These are phyloP conservation scores for Vanilla planifolia DNA, from an alignment of 106 monocot genomes.

Conservation along the genomic window DNA sequence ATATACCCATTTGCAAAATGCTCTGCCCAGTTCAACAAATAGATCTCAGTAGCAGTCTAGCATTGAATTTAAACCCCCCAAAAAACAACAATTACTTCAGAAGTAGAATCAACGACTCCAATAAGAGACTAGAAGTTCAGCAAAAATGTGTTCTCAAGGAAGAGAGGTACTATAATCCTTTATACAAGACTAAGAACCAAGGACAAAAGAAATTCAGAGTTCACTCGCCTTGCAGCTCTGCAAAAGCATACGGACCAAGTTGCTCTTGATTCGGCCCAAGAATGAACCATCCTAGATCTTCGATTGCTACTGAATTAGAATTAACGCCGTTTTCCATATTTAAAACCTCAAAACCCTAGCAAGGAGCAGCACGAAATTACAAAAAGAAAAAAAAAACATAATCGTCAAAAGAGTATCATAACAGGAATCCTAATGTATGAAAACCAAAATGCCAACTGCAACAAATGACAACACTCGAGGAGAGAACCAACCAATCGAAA, in stretches of 20 bases:
- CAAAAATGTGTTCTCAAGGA: not conserved
- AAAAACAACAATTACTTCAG: not conserved
- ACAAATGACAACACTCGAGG: too few species aligned
- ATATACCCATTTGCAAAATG: conserved; percentile 79
- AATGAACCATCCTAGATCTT: conserved; percentile 69
- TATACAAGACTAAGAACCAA: not conserved
- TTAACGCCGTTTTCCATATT: conserved; percentile 22
- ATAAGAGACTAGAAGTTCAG: not conserved
- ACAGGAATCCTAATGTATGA: too few species aligned
- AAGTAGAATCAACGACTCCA: not conserved
- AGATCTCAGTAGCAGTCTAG: conserved; percentile 17
- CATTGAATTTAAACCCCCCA: not conserved
- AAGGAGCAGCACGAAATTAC: not conserved
- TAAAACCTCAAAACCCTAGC: conserved; percentile 9
- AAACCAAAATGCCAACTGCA: too few species aligned
- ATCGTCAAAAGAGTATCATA: too few species aligned
- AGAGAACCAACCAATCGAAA: too few species aligned
- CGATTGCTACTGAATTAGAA: not conserved
- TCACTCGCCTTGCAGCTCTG: conserved; percentile 63
- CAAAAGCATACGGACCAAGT: conserved; percentile 65
- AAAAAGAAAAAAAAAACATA: too few species aligned
- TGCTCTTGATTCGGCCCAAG: conserved; percentile 67
- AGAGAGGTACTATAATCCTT: not conserved
- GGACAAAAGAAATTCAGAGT: not conserved
- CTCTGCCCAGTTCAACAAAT: conserved; percentile 51